phyloP scores from a whole-genome alignment of 73 alveolate species.

The Paramecium sexaurelia region DNA sequence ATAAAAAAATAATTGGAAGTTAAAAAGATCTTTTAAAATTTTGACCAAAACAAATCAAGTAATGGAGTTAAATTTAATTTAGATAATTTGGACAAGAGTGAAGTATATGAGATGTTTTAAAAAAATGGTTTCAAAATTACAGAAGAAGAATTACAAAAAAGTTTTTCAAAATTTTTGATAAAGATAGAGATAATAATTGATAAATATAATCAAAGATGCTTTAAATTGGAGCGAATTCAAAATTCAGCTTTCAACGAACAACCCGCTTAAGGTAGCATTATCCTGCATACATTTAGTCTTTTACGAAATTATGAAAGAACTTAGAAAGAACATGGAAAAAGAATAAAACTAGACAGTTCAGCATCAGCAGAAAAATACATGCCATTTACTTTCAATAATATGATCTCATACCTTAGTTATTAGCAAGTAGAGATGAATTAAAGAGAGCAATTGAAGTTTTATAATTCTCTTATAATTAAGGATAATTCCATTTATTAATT shows the following conservation, averaged over 20 bases:
- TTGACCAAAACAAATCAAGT: slow-evolving; percentile 20
- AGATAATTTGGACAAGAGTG: slow-evolving; percentile 36
- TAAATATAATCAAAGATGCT: not conserved
- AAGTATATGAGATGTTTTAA: slow-evolving; percentile 37
- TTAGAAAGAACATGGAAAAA: not conserved
- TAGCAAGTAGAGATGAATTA: slow-evolving; percentile 14
- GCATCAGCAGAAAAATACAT: slow-evolving; percentile 40
- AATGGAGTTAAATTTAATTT: not conserved
- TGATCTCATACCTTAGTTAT: slow-evolving; percentile 10
- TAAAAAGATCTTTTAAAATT: slow-evolving; percentile 24
- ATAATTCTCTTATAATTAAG: not conserved
- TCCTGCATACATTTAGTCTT: not conserved
- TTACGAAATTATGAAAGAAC: slow-evolving; percentile 29
- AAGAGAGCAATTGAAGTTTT: not conserved
- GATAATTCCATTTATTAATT: not conserved
- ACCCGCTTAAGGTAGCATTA: not conserved
- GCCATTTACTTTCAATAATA: slow-evolving; percentile 17
- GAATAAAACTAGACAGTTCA: slow-evolving; percentile 15
- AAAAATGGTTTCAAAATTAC: slow-evolving; percentile 37
- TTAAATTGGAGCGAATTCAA: slow-evolving; percentile 43
- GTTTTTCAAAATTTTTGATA: slow-evolving; percentile 31
- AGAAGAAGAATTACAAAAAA: slow-evolving; percentile 19
- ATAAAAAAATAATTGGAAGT: slow-evolving; percentile 28
- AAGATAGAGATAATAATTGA: slow-evolving; percentile 19
- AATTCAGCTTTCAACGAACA: slow-evolving; percentile 38